Evolutionary conservation across 306 rosid genomes (phyloP).

Genomic region (Hippophae tibetana): DNA sequence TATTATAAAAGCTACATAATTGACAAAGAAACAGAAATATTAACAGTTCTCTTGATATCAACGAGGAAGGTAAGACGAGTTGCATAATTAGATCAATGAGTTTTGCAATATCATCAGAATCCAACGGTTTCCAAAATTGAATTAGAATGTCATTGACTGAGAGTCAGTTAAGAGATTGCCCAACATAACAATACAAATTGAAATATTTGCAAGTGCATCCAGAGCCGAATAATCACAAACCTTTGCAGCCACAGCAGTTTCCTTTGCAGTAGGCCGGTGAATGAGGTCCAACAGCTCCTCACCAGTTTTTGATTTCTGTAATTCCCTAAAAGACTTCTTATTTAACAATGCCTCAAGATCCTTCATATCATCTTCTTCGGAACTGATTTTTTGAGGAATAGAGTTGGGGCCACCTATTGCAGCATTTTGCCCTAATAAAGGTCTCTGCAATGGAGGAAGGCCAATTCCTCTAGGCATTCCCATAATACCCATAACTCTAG

Average conservation of each 20-base stretch:
- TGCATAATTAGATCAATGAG: too few relatives aligned
- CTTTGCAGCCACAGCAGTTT: slow-evolving; percentile 97
- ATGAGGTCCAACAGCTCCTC: slow-evolving; percentile 95
- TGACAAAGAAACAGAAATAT: too few relatives aligned
- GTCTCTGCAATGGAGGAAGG: slow-evolving; percentile 57
- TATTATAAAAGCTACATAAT: too few relatives aligned
- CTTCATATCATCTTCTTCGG: slow-evolving; percentile 81
- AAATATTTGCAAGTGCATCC: neutral
- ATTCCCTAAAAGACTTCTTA: slow-evolving; percentile 75
- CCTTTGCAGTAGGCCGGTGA: slow-evolving; percentile 90
- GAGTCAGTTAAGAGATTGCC: neutral
- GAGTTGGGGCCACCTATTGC: slow-evolving; percentile 32
- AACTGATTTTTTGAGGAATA: slow-evolving; percentile 35
- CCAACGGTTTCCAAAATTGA: neutral
- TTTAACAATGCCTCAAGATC: slow-evolving; percentile 80
- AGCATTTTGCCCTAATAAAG: slow-evolving; percentile 49
- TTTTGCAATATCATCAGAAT: too few relatives aligned
- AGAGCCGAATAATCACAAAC: slow-evolving; percentile 30
- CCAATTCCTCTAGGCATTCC: slow-evolving; percentile 55
- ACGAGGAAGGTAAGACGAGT: too few relatives aligned
- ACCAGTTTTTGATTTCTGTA: slow-evolving; percentile 81
- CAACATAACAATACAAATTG: neutral
- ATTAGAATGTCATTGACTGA: neutral
- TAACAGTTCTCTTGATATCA: too few relatives aligned
- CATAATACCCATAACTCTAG: slow-evolving; percentile 56